phyloP scores from a whole-genome alignment of 257 asterid genomes.

The Solanum clarkiae region DNA sequence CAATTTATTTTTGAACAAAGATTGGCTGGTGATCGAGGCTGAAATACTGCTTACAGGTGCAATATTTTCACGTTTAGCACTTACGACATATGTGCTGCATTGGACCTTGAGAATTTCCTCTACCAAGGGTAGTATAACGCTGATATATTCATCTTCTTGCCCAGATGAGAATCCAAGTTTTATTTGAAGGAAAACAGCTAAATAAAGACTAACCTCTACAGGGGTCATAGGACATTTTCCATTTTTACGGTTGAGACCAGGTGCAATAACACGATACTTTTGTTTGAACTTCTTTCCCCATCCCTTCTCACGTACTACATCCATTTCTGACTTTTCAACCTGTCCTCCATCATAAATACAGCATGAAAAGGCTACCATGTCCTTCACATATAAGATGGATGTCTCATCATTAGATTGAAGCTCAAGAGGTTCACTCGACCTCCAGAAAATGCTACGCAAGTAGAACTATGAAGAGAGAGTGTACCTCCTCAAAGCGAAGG shows the following conservation, averaged over 20 bases:
- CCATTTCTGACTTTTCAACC: conserved; percentile 55
- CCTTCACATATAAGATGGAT: conserved; percentile 27
- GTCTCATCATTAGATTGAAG: neutral
- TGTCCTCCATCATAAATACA: conserved; percentile 66
- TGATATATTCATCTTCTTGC: neutral
- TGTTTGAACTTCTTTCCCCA: conserved; percentile 70
- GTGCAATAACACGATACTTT: conserved; percentile 29
- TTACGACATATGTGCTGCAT: neutral
- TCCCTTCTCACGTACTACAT: conserved; percentile 49
- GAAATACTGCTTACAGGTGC: neutral
- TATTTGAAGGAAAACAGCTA: neutral
- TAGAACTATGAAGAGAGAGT: neutral
- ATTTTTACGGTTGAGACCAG: conserved; percentile 56
- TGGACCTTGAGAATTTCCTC: neutral
- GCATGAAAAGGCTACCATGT: conserved; percentile 93
- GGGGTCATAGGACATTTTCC: conserved; percentile 96
- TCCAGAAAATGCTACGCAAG: neutral
- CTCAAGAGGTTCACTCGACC: neutral
- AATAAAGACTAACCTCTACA: conserved; percentile 57
- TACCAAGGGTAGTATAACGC: neutral
- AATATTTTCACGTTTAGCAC: neutral
- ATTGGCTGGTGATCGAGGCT: neutral
- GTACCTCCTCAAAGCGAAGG: conserved; percentile 85
- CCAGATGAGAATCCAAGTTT: neutral
- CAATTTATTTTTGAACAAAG: neutral